These are phyloP conservation scores for Phytophthora ohioensis DNA, from an alignment of 352 stramenopile species.

Conservation along the genomic window DNA sequence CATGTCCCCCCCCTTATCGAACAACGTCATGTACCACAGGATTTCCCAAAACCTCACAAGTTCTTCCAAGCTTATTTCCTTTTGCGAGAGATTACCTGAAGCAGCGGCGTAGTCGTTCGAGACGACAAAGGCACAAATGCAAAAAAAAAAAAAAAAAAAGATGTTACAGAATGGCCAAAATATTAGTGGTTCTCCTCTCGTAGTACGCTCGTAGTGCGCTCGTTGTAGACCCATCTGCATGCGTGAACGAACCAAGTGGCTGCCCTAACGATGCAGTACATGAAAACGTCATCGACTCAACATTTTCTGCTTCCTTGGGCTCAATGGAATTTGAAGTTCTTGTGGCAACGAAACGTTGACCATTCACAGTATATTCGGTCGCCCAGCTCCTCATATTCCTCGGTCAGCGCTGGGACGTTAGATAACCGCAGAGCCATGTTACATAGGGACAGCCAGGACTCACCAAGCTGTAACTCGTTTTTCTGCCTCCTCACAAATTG, in stretches of 20 bases:
- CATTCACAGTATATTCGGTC: slow-evolving; percentile 3
- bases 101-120: slow-evolving; percentile 10
- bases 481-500: slow-evolving; percentile 4
- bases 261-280: neutral
- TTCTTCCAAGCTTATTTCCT: slow-evolving; percentile 3
- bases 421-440: slow-evolving; percentile 5
- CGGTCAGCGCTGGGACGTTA: slow-evolving; percentile 2
- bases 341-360: slow-evolving; percentile 10
- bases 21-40: slow-evolving; percentile 6
- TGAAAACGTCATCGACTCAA: slow-evolving; percentile 21
- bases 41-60: slow-evolving; percentile 8
- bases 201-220: too few relatives aligned
- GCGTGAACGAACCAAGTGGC: neutral
- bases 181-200: neutral
- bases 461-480: neutral
- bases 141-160: slow-evolving; percentile 13
- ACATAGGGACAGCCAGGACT: slow-evolving; percentile 4
- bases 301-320: slow-evolving; percentile 7
- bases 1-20: slow-evolving; percentile 19
- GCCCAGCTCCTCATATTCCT: slow-evolving; percentile 23
- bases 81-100: neutral
- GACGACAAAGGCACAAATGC: slow-evolving; percentile 10
- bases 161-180: too few relatives aligned
- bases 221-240: neutral
- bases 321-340: slow-evolving; percentile 16